phyloP scores from a whole-genome alignment of 2,329 filamentous ascomycete genomes.

The Phoma sp. region DNA sequence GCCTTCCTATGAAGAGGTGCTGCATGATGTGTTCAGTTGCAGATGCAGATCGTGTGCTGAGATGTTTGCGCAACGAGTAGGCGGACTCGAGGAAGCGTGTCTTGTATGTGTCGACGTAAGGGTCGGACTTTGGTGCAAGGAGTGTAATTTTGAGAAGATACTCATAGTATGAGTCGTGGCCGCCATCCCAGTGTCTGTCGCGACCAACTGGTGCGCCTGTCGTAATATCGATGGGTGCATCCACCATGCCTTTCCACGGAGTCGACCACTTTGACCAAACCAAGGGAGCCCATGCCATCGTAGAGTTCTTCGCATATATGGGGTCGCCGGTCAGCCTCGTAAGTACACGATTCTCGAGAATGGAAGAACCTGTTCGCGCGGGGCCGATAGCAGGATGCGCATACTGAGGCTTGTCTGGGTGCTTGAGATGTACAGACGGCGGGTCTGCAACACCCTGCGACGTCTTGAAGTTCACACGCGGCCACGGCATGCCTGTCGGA shows the following conservation, averaged over 20 bases:
- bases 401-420: slow-evolving; percentile 43
- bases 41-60: slow-evolving; percentile 48
- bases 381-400: slow-evolving; percentile 50
- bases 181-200: slow-evolving; percentile 53
- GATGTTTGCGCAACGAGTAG: slow-evolving; percentile 45
- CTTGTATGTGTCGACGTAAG: slow-evolving; percentile 43
- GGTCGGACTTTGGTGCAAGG: slow-evolving; percentile 47
- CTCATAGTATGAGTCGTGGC: slow-evolving; percentile 55
- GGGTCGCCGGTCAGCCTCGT: slow-evolving; percentile 50
- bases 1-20: slow-evolving; percentile 51
- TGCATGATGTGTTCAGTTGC: slow-evolving; percentile 42
- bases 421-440: slow-evolving; percentile 33
- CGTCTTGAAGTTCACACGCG: slow-evolving; percentile 53
- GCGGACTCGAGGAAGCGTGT: slow-evolving; percentile 45
- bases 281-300: slow-evolving; percentile 54
- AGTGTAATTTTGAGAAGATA: slow-evolving; percentile 52
- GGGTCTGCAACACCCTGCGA: slow-evolving; percentile 43
- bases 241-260: slow-evolving; percentile 51
- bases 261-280: slow-evolving; percentile 54
- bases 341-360: slow-evolving; percentile 54
- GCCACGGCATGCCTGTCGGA: slow-evolving; percentile 54
- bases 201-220: slow-evolving; percentile 51
- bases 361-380: slow-evolving; percentile 54
- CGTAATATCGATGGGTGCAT: slow-evolving; percentile 53
- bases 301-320: slow-evolving; percentile 53